These are phyloP conservation scores for Nicotiana paniculata DNA, from an alignment of 257 asterid species.

Conservation along the genomic window DNA sequence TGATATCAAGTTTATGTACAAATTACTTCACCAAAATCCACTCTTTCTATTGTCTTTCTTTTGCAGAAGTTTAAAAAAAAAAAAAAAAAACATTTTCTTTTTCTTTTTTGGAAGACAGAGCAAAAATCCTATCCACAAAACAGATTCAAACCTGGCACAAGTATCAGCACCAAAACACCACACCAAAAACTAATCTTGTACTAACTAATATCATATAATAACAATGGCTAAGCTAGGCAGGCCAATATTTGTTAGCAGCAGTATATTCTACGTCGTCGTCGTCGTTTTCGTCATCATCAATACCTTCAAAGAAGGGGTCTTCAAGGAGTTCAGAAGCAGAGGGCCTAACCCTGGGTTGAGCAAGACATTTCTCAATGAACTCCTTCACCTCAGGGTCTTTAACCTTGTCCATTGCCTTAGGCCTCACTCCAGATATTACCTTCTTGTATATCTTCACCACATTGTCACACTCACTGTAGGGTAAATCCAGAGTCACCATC, in stretches of 20 bases:
- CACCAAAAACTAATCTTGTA: not conserved
- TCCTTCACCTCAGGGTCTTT: constrained; percentile 51
- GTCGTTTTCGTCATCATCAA: constrained; percentile 39
- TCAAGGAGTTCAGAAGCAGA: constrained; percentile 62
- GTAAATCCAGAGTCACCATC: constrained; percentile 66
- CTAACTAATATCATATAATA: not conserved
- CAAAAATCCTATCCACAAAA: not conserved
- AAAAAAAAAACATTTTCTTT: not conserved
- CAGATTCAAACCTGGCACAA: not conserved
- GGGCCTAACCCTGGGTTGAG: constrained; percentile 59
- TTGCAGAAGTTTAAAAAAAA: not conserved
- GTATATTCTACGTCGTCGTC: constrained; percentile 17
- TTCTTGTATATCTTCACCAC: constrained; percentile 68
- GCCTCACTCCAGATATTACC: constrained; percentile 63
- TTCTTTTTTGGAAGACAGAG: not conserved
- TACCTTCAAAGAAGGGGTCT: constrained; percentile 60
- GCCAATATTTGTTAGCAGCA: constrained; percentile 1
- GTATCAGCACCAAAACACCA: not conserved
- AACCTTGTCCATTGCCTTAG: constrained; percentile 63
- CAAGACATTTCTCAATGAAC: constrained; percentile 72
- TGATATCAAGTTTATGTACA: not conserved
- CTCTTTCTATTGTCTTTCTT: not conserved
- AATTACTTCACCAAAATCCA: not conserved
- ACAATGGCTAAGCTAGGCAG: not conserved
- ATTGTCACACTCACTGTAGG: constrained; percentile 61